phyloP scores from a whole-genome alignment of 306 rosid species.

The Quercus bicolor region DNA sequence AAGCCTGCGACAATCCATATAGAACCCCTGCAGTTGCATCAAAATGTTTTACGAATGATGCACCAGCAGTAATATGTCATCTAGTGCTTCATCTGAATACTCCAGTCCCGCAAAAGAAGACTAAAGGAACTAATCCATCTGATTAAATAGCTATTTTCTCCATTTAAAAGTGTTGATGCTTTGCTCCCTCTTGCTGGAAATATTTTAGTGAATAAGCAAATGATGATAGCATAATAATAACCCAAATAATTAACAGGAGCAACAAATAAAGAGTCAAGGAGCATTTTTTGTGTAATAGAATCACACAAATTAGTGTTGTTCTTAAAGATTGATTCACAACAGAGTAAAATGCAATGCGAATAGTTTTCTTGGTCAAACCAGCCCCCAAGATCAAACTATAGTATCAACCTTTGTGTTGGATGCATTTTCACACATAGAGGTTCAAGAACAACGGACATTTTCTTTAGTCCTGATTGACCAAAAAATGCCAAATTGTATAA shows the following conservation, averaged over 20 bases:
- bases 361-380: too few relatives aligned
- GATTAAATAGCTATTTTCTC: conserved; percentile 5
- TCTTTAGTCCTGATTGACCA: accelerated
- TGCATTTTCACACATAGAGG: too few relatives aligned
- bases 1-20: conserved; percentile 44
- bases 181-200: conserved; percentile 22
- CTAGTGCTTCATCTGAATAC: conserved; percentile 57
- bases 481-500: too few relatives aligned
- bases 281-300: too few relatives aligned
- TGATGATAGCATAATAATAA: too few relatives aligned
- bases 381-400: accelerated
- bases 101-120: conserved; percentile 50
- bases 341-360: too few relatives aligned
- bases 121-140: conserved; percentile 25
- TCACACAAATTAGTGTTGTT: too few relatives aligned
- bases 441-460: too few relatives aligned
- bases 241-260: too few relatives aligned
- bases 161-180: conserved; percentile 31
- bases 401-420: too few relatives aligned
- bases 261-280: too few relatives aligned
- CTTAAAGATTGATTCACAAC: accelerated
- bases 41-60: conserved; percentile 34
- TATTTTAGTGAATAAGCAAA: too few relatives aligned
- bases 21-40: conserved; percentile 33
- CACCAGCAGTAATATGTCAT: conserved; percentile 32